A percentile compares a stretch with the other conserved stretches of the same genome.
Evolutionary conservation across 305 asterid species (phyloP).

Genomic region (Rubia balearica): DNA sequence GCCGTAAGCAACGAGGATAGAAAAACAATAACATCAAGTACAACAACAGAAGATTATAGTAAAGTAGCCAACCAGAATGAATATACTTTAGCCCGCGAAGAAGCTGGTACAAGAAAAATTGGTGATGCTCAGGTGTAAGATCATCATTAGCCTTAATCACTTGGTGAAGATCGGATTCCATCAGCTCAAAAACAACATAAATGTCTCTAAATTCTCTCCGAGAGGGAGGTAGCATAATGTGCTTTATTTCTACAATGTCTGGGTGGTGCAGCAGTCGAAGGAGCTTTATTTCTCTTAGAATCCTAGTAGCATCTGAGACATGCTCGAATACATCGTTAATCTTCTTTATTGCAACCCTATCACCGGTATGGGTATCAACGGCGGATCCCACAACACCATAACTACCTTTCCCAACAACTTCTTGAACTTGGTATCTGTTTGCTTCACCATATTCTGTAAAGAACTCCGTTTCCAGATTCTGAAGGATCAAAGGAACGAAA

Average conservation of each 20-base stretch:
- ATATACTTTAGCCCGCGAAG: slow-evolving; percentile 43
- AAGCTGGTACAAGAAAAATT: slow-evolving; percentile 48
- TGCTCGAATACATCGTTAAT: slow-evolving; percentile 49
- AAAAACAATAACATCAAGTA: background rate
- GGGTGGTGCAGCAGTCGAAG: slow-evolving; percentile 46
- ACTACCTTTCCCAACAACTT: slow-evolving; percentile 49
- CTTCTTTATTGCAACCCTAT: slow-evolving; percentile 47
- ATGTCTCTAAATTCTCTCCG: slow-evolving; percentile 44
- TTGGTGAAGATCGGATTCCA: slow-evolving; percentile 55
- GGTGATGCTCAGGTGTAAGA: slow-evolving; percentile 44
- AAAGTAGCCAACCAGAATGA: slow-evolving; percentile 32
- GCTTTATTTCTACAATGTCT: slow-evolving; percentile 46
- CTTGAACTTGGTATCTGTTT: slow-evolving; percentile 40
- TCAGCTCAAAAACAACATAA: slow-evolving; percentile 45
- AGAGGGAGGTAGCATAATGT: slow-evolving; percentile 48
- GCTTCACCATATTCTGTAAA: slow-evolving; percentile 51
- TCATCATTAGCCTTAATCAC: slow-evolving; percentile 50
- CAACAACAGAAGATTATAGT: background rate
- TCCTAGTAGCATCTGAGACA: slow-evolving; percentile 48
- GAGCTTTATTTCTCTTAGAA: slow-evolving; percentile 47
- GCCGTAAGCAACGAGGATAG: background rate
- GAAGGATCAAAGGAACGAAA: slow-evolving; percentile 13
- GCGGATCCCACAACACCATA: slow-evolving; percentile 50
- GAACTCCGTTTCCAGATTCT: slow-evolving; percentile 34
- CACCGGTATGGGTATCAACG: slow-evolving; percentile 42